Evolutionary conservation across 805 yeast genomes (phyloP), one percentile per base, ranked within the genome.

Genomic region (Zygosaccharomyces pseudorouxii): DNA sequence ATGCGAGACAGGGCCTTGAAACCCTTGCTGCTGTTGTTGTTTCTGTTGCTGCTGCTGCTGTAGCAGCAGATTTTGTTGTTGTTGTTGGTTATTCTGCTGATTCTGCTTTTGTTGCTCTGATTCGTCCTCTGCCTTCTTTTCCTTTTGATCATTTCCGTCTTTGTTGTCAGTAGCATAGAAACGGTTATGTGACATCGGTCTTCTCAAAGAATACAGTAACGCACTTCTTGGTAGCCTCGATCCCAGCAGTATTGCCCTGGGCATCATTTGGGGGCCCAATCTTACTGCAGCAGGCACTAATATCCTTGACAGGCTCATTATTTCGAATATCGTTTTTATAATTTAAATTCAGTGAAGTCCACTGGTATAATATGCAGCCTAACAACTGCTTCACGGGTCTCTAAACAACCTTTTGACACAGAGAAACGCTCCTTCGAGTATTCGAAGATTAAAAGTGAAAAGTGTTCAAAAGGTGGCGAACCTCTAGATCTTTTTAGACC

Each of bases 1-100:
- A 50, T 68, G 70, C 12, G 68, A 59, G 1, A 60, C 60, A 4
- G 62, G 47, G 33, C 36, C 44, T 23, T 41, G 20, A 9, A 12
- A 23, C 36, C 29, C 36, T 33, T 41, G 22, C 22, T 39, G 36
- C 22, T 19, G 40, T 18, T 18, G 38, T 30, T 16, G 49, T 3
- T 16, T 22, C 37, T 16, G 49, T 3, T 22, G 22, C 6, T 22
- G 49, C 23, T 20, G 42, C 18, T 4, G 27, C 41, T 25, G 46
- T 27, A 29, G 22, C 18, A 35, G 36, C 18, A 12, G 40, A 12
- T 18, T 31, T 27, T 16, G 49, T 3, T 22, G 49, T 18, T 20
- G 42, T 16, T 4, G 27, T 37, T 25, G 46, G n/a, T 12, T n/a
- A 22, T 12, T 31, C 45, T 27, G 45, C 28, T 14, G 38, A n/a